These are phyloP conservation scores for Aspergillus melleus DNA, from an alignment of 2,329 filamentous ascomycete species.

Conservation along the genomic window DNA sequence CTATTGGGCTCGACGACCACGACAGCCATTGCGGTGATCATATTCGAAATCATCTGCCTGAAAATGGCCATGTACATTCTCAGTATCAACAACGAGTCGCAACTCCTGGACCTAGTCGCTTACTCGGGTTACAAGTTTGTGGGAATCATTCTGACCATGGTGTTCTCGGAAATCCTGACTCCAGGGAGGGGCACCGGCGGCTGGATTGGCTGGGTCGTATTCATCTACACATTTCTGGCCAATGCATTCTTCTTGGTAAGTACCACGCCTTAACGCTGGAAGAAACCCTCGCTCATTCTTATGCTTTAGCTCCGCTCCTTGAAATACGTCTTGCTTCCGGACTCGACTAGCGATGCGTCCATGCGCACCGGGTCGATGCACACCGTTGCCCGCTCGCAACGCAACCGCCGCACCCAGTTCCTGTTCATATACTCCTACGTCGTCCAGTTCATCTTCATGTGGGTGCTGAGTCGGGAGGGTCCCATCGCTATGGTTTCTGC, in stretches of 20 bases:
- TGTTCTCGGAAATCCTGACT: conserved; percentile 74
- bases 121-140: conserved; percentile 99
- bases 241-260: conserved; percentile 93
- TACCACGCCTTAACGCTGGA: conserved; percentile 13
- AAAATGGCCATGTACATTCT: conserved; percentile 93
- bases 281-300: not conserved
- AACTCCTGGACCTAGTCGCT: conserved; percentile 88
- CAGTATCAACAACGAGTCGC: conserved; percentile 89
- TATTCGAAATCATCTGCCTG: conserved; percentile 84
- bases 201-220: conserved; percentile 85
- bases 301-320: conserved; percentile 77
- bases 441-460: conserved; percentile 94
- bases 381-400: conserved; percentile 78
- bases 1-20: conserved; percentile 86
- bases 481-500: conserved; percentile 31
- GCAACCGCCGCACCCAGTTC: conserved; percentile 85
- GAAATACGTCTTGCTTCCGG: conserved; percentile 92
- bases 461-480: conserved; percentile 65
- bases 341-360: conserved; percentile 67
- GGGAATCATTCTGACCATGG: conserved; percentile 86
- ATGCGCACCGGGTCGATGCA: conserved; percentile 61
- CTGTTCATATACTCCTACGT: conserved; percentile 93
- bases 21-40: conserved; percentile 76
- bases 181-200: conserved; percentile 79
- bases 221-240: conserved; percentile 86